Evolutionary conservation across 2,329 filamentous ascomycete genomes (phyloP), one percentile per base, ranked within the genome.

Genomic region (Clonostachys byssicola): DNA sequence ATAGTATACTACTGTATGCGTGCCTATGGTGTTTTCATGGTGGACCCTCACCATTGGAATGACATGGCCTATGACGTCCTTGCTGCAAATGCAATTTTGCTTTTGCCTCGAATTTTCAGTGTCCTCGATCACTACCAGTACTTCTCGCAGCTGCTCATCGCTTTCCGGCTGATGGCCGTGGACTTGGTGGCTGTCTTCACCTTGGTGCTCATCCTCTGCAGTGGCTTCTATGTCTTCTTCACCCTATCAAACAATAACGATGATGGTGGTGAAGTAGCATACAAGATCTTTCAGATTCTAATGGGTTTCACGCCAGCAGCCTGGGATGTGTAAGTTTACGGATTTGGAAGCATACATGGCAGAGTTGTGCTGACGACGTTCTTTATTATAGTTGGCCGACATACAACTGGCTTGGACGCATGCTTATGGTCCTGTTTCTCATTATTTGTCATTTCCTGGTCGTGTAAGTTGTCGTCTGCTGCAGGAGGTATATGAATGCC

Each of bases 301-400:
- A 95, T 96, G 89, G 92, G 92, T 9, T 97, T 95, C 62, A 96
- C 91, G 1, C 92, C 92, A 12, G 90, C 92, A 13, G 92, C 92
- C 5, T 97, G 92, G 92, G 88, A 95, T 50, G 80, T 95, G 86
- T 80, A 67, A 64, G 76, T 72, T 10, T 35, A 39, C 23, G 2
- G 23, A 30, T 18, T 6, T 17, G 2, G 45, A 17, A 12, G 5
- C 6, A 6, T 33, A 16, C 23, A 40, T 34, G 4, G 8, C 12
- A 16, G 16, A 16, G 20, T 52, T 64, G 50, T 62, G 40, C 33
- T 30, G 23, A 30, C 23, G 23, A 30, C 6, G 23, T 30, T 30
- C 23, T 30, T 30, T 6, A 23, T 1, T 36, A 14, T 50, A 80
- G 76, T 23, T 95, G 84, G 85, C 61, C 82, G 60, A 62, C 75